Percentiles rank a stretch among this genome's conserved stretches.
Evolutionary conservation across 169 alveolate species (phyloP).

Genomic region (Plasmodium malariae): DNA sequence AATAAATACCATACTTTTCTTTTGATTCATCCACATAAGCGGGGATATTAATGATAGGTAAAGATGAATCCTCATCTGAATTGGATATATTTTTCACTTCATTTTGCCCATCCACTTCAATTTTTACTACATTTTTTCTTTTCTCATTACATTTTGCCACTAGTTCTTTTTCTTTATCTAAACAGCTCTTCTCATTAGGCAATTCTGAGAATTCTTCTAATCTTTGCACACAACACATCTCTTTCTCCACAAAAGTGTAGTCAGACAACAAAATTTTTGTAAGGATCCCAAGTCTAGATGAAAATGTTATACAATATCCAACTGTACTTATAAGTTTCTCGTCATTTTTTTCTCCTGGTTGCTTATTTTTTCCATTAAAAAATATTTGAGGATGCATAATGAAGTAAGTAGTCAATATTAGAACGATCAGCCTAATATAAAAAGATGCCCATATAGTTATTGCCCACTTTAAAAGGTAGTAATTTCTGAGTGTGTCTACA

Average conservation of each 20-base stretch:
- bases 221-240: slow-evolving; percentile 78
- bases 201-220: slow-evolving; percentile 49
- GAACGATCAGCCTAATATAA: slow-evolving; percentile 24
- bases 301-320: slow-evolving; percentile 55
- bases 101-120: neutral
- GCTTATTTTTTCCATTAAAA: slow-evolving; percentile 3
- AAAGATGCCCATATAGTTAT: slow-evolving; percentile 70
- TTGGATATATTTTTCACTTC: neutral
- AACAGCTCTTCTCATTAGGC: neutral
- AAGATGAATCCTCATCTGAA: neutral
- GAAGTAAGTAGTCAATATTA: slow-evolving; percentile 52
- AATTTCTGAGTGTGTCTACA: slow-evolving; percentile 22
- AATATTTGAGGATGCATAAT: slow-evolving; percentile 40
- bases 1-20: slow-evolving; percentile 47
- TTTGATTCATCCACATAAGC: slow-evolving; percentile 17
- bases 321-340: slow-evolving; percentile 24
- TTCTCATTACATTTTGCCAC: neutral
- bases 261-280: slow-evolving; percentile 44
- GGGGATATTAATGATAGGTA: neutral
- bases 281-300: slow-evolving; percentile 37
- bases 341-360: slow-evolving; percentile 11
- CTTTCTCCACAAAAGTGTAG: slow-evolving; percentile 66
- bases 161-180: slow-evolving; percentile 18
- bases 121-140: neutral
- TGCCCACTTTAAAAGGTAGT: slow-evolving; percentile 11